Percentiles rank a stretch among this genome's conserved stretches.
Conservation (phyloP, 176 grass and related monocot species). For the sorghum (Sorghum bicolor) region Sorghum_bicolor_NCBIv3 NC_012878.2:42682001-42682500, state of each 20-base stretch:
- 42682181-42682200: neutral
- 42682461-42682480: neutral
- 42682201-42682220: slow-evolving; percentile 9
- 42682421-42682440: neutral
- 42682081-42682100: slow-evolving; percentile 23
- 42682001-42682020: slow-evolving; percentile 3
- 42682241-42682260: neutral
- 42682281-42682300: neutral
- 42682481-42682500: neutral
- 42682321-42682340: too few relatives aligned
- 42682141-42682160: neutral
- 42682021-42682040: slow-evolving; percentile 2
- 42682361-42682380: too few relatives aligned
- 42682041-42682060: neutral
- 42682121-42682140: neutral
- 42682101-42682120: neutral
- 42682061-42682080: neutral
- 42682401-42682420: too few relatives aligned
- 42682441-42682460: neutral
- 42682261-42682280: neutral
- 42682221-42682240: neutral
- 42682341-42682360: too few relatives aligned
- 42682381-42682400: too few relatives aligned
- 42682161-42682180: slow-evolving; percentile 8
- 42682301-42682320: neutral